Conservation (phyloP, 441 rosid species). For the Erodium moschatum region DNA sequence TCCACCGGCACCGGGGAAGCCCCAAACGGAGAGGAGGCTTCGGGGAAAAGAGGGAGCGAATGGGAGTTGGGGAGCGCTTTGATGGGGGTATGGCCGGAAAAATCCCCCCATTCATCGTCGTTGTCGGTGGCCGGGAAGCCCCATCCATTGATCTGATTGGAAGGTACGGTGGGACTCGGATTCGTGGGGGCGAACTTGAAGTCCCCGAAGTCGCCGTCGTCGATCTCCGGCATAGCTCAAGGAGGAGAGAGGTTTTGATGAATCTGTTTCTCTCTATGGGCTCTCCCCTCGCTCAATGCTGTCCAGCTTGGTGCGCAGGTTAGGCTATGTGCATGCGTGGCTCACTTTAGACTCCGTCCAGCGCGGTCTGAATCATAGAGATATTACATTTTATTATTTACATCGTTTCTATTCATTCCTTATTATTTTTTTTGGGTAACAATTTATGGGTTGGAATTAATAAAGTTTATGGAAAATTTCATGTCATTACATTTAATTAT, state of each 20-base stretch:
- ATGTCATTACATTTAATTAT: too few relatives aligned
- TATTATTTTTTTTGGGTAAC: too few relatives aligned
- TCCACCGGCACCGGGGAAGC: constrained; percentile 22
- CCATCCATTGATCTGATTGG: constrained; percentile 30
- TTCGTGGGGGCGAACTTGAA: constrained; percentile 31
- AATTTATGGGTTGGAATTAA: too few relatives aligned
- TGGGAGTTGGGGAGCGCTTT: constrained; percentile 21
- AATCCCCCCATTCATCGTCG: constrained; percentile 74
- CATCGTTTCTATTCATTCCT: too few relatives aligned
- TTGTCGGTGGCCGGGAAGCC: constrained; percentile 23
- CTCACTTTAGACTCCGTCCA: too few relatives aligned
- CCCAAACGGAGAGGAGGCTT: constrained; percentile 17
- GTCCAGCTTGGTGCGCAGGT: not conserved
- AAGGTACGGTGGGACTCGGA: constrained; percentile 12
- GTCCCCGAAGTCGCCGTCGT: constrained; percentile 39
- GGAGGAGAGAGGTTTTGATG: constrained; percentile 1
- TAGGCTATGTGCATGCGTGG: not conserved
- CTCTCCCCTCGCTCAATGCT: too few relatives aligned
- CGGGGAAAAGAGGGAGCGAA: constrained; percentile 23
- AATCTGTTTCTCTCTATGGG: not conserved
- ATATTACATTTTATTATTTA: too few relatives aligned
- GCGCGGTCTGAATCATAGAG: too few relatives aligned
- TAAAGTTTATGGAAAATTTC: too few relatives aligned
- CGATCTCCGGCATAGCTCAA: constrained; percentile 21
- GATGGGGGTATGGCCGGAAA: constrained; percentile 29